Conservation (phyloP, 2,329 filamentous ascomycete species). For the Trichoderma sp. region DNA sequence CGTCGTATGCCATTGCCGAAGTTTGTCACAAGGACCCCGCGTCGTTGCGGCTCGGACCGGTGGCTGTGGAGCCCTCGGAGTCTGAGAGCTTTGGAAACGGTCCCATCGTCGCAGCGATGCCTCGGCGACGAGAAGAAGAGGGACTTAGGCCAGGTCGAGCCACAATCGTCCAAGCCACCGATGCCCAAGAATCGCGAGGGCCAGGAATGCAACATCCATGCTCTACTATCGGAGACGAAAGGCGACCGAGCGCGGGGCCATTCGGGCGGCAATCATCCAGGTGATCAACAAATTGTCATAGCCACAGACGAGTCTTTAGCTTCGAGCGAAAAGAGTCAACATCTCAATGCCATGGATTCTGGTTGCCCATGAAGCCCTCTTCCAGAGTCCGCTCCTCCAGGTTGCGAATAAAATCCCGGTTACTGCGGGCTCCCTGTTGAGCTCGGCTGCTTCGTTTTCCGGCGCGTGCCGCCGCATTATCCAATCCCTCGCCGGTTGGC, state of each 20-base stretch:
- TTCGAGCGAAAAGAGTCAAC: neutral
- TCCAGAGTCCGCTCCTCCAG: constrained; percentile 92
- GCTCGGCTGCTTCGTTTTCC: constrained; percentile 76
- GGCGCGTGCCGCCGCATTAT: constrained; percentile 58
- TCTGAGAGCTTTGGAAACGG: neutral
- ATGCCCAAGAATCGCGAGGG: too few relatives aligned
- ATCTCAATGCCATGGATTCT: constrained; percentile 67
- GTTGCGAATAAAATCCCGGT: constrained; percentile 91
- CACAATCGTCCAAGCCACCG: neutral
- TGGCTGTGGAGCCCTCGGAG: neutral
- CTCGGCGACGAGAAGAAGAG: neutral
- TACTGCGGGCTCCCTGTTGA: constrained; percentile 60
- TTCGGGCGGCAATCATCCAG: neutral
- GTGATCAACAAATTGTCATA: neutral
- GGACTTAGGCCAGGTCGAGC: neutral
- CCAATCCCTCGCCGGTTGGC: constrained; percentile 78
- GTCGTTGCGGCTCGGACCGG: neutral
- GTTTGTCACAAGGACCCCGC: neutral
- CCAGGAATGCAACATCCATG: neutral
- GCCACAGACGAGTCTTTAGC: neutral
- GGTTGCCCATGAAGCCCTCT: constrained; percentile 79
- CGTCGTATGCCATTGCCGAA: neutral
- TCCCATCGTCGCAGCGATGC: neutral
- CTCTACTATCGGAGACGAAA: neutral
- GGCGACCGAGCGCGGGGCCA: neutral